Percentiles rank a stretch among this genome's conserved stretches.
These are phyloP conservation scores for Chytriomyces sp. DNA, from an alignment of 192 early-diverging fungal species.

Conservation along the genomic window DNA sequence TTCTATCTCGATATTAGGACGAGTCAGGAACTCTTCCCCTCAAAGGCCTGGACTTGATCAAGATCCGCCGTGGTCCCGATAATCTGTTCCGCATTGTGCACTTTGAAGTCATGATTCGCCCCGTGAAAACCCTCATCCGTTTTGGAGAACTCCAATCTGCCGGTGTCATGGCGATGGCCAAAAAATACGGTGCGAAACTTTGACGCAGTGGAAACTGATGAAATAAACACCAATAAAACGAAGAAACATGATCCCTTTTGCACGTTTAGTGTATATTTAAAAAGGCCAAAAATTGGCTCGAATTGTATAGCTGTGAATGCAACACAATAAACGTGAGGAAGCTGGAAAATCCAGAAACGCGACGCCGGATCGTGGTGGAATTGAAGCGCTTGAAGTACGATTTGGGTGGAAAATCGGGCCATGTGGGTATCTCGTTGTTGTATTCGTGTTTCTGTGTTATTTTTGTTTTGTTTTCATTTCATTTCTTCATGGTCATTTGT, in stretches of 20 bases:
- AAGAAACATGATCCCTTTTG: not conserved
- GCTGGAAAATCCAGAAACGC: not conserved
- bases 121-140: slow-evolving; percentile 25
- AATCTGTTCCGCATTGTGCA: slow-evolving; percentile 29
- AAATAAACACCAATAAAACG: slow-evolving; percentile 10
- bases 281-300: slow-evolving; percentile 6
- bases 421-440: slow-evolving; percentile 1
- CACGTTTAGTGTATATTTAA: not conserved
- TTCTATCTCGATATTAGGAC: not conserved
- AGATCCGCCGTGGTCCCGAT: not conserved
- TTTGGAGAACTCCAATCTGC: slow-evolving; percentile 33
- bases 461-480: not conserved
- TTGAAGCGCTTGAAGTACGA: slow-evolving; percentile 15
- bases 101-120: slow-evolving; percentile 42
- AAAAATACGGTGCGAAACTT: not conserved
- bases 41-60: slow-evolving; percentile 39
- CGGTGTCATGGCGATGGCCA: slow-evolving; percentile 19
- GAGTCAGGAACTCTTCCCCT: not conserved
- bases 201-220: not conserved
- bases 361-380: not conserved
- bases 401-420: slow-evolving; percentile 24
- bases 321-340: slow-evolving; percentile 17
- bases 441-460: slow-evolving; percentile 1
- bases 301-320: slow-evolving; percentile 17
- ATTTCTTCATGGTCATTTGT: no score